A percentile compares a stretch with the other conserved stretches of the same genome.
phyloP scores from a whole-genome alignment of 2,329 filamentous ascomycete species.

The Nigrospora sphaerica region DNA sequence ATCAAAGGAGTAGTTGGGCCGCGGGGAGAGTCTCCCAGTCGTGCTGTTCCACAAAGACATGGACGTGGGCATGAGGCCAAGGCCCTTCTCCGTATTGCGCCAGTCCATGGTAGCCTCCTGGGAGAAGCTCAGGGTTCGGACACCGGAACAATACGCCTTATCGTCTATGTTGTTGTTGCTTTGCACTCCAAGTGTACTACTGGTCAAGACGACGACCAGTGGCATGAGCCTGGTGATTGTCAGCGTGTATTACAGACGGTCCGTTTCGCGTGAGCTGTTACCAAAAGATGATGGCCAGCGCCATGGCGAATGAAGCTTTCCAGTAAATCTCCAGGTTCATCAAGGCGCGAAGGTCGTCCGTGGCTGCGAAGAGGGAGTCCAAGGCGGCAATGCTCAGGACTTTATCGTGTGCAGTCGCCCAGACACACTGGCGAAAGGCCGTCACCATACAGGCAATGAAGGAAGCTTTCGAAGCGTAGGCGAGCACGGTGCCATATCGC shows the following conservation, averaged over 20 bases:
- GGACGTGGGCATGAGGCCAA: too few relatives aligned
- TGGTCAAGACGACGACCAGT: conserved; percentile 29
- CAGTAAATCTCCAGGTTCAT: conserved; percentile 21
- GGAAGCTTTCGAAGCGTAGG: conserved; percentile 30
- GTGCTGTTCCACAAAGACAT: conserved; percentile 23
- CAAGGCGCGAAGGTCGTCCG: conserved; percentile 21
- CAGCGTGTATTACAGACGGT: not conserved
- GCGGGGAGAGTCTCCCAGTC: too few relatives aligned
- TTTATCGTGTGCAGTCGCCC: conserved; percentile 22
- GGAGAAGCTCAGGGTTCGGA: conserved; percentile 25
- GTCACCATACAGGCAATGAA: conserved; percentile 26
- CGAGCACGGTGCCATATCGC: conserved; percentile 29
- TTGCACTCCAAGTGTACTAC: conserved; percentile 26
- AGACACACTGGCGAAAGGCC: conserved; percentile 23
- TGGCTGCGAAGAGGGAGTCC: conserved; percentile 25
- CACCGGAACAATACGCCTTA: conserved; percentile 18
- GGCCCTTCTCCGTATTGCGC: too few relatives aligned
- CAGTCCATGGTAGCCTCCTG: conserved; percentile 12
- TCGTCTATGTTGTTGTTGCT: conserved; percentile 13
- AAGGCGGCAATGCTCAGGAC: conserved; percentile 18
- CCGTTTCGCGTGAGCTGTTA: conserved; percentile 2
- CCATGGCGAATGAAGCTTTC: conserved; percentile 23
- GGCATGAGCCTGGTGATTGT: conserved; percentile 21
- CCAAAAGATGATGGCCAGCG: conserved; percentile 27
- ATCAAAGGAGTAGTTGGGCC: conserved; percentile 19